Evolutionary conservation across 2,329 filamentous ascomycete genomes (phyloP).

Genomic region (Colletotrichum theobromicola): DNA sequence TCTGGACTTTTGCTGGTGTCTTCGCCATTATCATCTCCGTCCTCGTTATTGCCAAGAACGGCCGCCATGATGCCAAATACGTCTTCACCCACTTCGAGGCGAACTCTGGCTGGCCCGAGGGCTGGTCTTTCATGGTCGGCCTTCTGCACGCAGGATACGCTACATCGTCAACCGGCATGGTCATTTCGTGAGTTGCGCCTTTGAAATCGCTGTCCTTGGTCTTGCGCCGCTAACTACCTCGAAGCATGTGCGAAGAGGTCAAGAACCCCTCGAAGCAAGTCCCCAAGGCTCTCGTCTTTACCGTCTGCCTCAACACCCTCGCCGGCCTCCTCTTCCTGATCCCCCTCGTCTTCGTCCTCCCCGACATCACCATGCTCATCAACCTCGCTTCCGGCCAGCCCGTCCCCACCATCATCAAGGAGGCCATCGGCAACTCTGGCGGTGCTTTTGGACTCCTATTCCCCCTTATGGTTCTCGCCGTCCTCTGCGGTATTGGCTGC

Average conservation of each 20-base stretch:
- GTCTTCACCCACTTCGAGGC: slow-evolving; percentile 74
- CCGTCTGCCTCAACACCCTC: slow-evolving; percentile 70
- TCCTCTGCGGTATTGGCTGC: slow-evolving; percentile 73
- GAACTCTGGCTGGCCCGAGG: slow-evolving; percentile 71
- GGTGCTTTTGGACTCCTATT: slow-evolving; percentile 68
- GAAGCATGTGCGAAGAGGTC: slow-evolving; percentile 77
- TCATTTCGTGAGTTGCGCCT: slow-evolving; percentile 67
- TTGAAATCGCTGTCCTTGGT: not conserved
- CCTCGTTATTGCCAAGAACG: slow-evolving; percentile 71
- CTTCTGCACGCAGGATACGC: slow-evolving; percentile 76
- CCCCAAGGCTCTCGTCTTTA: slow-evolving; percentile 74
- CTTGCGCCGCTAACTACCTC: slow-evolving; percentile 12
- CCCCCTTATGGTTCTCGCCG: slow-evolving; percentile 68
- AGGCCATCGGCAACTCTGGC: slow-evolving; percentile 64
- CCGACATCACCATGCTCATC: slow-evolving; percentile 62
- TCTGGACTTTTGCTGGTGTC: slow-evolving; percentile 76
- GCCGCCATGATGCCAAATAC: slow-evolving; percentile 65
- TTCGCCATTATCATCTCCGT: slow-evolving; percentile 68
- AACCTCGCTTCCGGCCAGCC: slow-evolving; percentile 63
- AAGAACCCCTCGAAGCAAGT: slow-evolving; percentile 69
- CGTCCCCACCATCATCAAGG: slow-evolving; percentile 67
- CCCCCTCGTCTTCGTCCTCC: slow-evolving; percentile 72
- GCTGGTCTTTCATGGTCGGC: slow-evolving; percentile 78
- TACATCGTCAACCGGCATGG: slow-evolving; percentile 80
- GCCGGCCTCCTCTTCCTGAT: slow-evolving; percentile 72